Conservation (phyloP, 192 early-diverging fungal genomes). For the Linnemannia exigua region DNA sequence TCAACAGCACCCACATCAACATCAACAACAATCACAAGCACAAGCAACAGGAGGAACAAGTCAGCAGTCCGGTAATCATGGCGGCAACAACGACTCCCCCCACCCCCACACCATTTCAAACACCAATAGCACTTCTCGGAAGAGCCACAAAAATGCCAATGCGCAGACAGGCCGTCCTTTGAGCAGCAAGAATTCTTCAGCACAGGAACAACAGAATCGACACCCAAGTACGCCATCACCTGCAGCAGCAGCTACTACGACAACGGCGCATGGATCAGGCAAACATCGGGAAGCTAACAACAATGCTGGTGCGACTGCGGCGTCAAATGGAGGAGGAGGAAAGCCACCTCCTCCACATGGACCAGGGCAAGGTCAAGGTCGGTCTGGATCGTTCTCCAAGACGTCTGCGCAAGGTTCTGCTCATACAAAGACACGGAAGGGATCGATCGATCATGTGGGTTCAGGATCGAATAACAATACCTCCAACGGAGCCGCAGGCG, state of each 20-base stretch:
- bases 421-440: background rate
- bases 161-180: slow-evolving; percentile 30
- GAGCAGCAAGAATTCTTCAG: slow-evolving; percentile 8
- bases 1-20: background rate
- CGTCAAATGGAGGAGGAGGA: background rate
- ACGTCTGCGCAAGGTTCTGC: slow-evolving; percentile 13
- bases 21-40: background rate
- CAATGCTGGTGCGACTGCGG: background rate
- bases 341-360: background rate
- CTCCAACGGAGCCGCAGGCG: background rate
- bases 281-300: background rate
- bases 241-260: background rate
- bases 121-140: background rate
- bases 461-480: background rate
- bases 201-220: background rate
- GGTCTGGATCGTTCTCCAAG: slow-evolving; percentile 24
- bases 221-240: background rate
- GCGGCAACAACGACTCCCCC: background rate
- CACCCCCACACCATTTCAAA: background rate
- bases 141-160: slow-evolving; percentile 4
- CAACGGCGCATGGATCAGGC: background rate
- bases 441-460: slow-evolving; percentile 20
- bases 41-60: background rate
- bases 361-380: background rate
- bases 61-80: slow-evolving; percentile 16